phyloP scores from a whole-genome alignment of 257 asterid species.

The Verbena officinalis region DNA sequence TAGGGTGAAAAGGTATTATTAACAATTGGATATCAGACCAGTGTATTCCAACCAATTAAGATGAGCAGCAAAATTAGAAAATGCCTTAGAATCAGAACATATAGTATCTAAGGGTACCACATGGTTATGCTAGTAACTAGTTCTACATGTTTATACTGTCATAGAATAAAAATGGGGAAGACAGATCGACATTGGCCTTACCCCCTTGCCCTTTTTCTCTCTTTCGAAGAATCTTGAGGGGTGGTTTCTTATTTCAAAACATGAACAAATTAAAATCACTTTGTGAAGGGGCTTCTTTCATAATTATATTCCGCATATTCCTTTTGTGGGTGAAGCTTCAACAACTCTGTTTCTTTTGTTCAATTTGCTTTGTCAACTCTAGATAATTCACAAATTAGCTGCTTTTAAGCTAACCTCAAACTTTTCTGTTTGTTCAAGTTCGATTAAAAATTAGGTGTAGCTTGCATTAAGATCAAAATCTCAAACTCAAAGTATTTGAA shows the following conservation, averaged over 20 bases:
- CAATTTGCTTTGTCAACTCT: slow-evolving; percentile 9
- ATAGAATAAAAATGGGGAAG: background rate
- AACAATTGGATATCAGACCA: slow-evolving; percentile 20
- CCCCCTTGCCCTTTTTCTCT: background rate
- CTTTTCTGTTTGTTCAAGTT: background rate
- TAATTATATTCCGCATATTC: background rate
- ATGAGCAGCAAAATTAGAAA: background rate
- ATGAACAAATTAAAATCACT: background rate
- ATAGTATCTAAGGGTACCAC: background rate
- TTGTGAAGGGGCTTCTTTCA: background rate
- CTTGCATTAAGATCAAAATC: slow-evolving; percentile 4
- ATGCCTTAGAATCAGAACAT: slow-evolving; percentile 4
- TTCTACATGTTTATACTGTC: background rate
- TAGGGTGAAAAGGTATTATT: slow-evolving; percentile 17
- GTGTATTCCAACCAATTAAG: slow-evolving; percentile 4
- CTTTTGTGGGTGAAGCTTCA: background rate
- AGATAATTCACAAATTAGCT: background rate
- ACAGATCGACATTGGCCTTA: background rate
- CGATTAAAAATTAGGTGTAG: background rate
- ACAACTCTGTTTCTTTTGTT: background rate
- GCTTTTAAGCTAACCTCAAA: background rate
- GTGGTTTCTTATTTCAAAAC: background rate
- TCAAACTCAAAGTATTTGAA: background rate
- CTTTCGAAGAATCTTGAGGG: background rate
- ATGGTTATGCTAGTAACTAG: background rate